Evolutionary conservation across 139 green algal species (phyloP), one percentile per base, ranked within the genome.

Genomic region (Spirogloea muscicola): DNA sequence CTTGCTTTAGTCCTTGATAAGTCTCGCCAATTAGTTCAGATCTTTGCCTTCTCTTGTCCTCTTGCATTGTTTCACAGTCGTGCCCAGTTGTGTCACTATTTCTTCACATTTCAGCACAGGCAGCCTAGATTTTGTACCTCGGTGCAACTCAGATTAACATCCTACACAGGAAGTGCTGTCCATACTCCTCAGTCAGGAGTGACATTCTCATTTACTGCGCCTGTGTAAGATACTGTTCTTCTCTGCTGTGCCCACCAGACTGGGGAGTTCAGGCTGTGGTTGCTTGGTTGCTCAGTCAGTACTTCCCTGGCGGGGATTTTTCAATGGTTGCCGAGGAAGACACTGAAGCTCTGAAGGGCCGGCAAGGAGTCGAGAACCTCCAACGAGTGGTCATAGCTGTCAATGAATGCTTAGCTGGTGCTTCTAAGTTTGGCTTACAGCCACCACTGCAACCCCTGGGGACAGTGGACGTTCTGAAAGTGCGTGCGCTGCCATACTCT

Each of bases 381-480:
- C 51, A 74, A 9, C 74, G 89, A 57, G 94, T 97, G 72, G 93
- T 94, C 2, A 51, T 84, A 34, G 81, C 94, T 25, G 88, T 97
- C 31, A 97, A 97, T 82, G 57, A 64, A 2, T 84, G 88, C 21
- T 51, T 91, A 3, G 27, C 41, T 4, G 21, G 25, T 13, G 62
- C 65, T 42, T 42, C 25, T 18, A 34, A 66, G 6, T 62, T 80
- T n/a, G 72, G 72, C n/a, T 18, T 75, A n/a, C 29, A 33, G 31
- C 27, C 67, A 37, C 62, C 63, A 18, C 33, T 18, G 18, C 13
- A 68, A 21, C 21, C 63, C 42, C 64, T 77, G 6, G 40, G 18
- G 13, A 27, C 63, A 31, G 16, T 78, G 1, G 62, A 80, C n/a
- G 65, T 80, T 7, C 38, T 77, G 21, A 69, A 79, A n/a, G n/a